A percentile compares a stretch with the other conserved stretches of the same genome.
Conservation (phyloP, 345 rosid species). For the Streptanthus diversifolius region DNA sequence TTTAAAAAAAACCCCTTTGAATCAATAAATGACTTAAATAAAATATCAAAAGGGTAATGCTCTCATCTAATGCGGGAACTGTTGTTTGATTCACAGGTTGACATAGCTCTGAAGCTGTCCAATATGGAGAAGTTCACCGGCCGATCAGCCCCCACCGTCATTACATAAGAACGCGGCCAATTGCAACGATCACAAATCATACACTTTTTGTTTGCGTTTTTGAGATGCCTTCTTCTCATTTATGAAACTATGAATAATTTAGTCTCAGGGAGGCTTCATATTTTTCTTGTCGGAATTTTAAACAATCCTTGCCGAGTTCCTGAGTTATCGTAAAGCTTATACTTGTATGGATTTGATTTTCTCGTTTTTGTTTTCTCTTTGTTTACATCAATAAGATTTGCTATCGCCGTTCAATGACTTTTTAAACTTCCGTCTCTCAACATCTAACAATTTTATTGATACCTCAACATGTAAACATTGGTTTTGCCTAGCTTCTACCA, state of each 20-base stretch:
- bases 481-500: not conserved
- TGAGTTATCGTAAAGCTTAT: constrained; percentile 10
- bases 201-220: not conserved
- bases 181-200: not conserved
- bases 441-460: not conserved
- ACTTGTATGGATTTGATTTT: not conserved
- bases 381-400: not conserved
- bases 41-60: not conserved
- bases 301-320: not conserved
- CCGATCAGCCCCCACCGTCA: constrained; percentile 93
- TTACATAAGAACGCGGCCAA: constrained; percentile 51
- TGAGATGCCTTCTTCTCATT: constrained; percentile 10
- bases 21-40: too few species aligned
- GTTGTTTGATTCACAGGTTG: constrained; percentile 53
- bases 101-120: constrained; percentile 84
- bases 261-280: constrained; percentile 11
- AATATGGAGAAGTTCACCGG: constrained; percentile 92
- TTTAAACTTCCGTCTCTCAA: not conserved
- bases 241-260: constrained; percentile 16
- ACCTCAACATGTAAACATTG: not conserved
- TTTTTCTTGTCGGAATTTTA: not conserved
- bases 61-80: not conserved
- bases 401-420: not conserved
- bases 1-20: not conserved
- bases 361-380: constrained; percentile 4